Evolutionary conservation across 768 basidiomycete genomes (phyloP), one percentile per base, ranked within the genome.

Genomic region (Termitomyces sp.): DNA sequence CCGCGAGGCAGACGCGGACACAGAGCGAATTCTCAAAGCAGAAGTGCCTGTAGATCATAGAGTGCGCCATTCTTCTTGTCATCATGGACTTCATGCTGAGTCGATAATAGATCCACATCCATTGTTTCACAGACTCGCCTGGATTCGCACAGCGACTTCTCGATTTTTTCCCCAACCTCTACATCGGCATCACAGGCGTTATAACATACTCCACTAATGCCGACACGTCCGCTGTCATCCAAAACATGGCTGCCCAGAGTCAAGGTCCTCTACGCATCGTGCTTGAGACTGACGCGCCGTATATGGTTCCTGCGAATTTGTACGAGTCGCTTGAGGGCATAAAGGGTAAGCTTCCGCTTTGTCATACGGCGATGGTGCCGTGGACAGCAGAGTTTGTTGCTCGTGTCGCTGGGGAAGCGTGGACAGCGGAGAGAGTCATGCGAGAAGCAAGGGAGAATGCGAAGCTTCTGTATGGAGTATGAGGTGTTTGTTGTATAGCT

Each of bases 241-340:
- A 78, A 2, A 74, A 79, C 39, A 77, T 89, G 75, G 64, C 70
- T 4, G 41, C 67, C 12, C 48, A 64, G 23, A 54, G 62, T 59
- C 61, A 59, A 3, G 58, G 63, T 11, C 67, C 69, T 3, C 67
- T 78, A 2, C 76, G 81, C 40, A 81, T 86, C 46, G 68, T 93
- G 0, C 76, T 94, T 3, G 92, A 94, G 69, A 92, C 92, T 0
- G 92, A 94, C 61, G 91, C 90, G 3, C 92, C 92, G 0, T 94
- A 80, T 72, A 94, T 94, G 92, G 78, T 88, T 0, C 92, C 92
- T 0, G 74, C 81, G 0, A 93, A 88, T 57, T 67, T 94, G 17
- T 91, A 90, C 64, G 66, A 70, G 2, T 73, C 83, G 0, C 69
- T 90, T 0, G 75, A 80, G 1, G 68, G 63, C 0, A 68, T 79